Evolutionary conservation across 148 eudicot species (phyloP).

Genomic region (Spergularia marina): DNA sequence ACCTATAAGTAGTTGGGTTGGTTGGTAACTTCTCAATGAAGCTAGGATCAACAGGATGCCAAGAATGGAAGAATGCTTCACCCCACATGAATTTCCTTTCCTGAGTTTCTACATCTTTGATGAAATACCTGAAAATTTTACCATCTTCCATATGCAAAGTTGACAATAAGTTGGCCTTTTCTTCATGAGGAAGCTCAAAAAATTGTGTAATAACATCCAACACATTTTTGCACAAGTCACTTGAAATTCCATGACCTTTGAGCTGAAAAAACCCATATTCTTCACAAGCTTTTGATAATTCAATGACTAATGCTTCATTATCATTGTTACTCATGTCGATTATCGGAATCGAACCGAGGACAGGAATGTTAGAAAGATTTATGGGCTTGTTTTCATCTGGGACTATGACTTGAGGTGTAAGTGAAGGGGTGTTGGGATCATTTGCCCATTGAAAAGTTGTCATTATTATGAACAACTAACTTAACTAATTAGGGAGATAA

Average conservation of each 20-base stretch:
- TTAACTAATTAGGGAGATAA: not conserved
- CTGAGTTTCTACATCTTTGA: slow-evolving; percentile 19
- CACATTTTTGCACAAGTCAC: slow-evolving; percentile 23
- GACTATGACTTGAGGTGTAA: slow-evolving; percentile 25
- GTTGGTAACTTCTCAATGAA: slow-evolving; percentile 18
- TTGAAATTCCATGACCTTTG: slow-evolving; percentile 37
- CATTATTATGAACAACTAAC: not conserved
- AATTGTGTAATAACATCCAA: slow-evolving; percentile 28
- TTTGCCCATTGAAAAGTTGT: slow-evolving; percentile 28
- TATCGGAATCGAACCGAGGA: slow-evolving; percentile 8
- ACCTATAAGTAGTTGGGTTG: slow-evolving; percentile 26
- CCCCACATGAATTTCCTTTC: slow-evolving; percentile 29
- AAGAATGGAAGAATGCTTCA: slow-evolving; percentile 32
- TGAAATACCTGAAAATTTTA: slow-evolving; percentile 26
- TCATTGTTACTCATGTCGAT: slow-evolving; percentile 22
- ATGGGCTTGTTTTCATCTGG: slow-evolving; percentile 26
- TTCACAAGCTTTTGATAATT: slow-evolving; percentile 32
- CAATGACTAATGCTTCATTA: slow-evolving; percentile 4
- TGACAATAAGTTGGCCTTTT: slow-evolving; percentile 22
- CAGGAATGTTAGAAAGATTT: not conserved
- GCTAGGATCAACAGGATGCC: slow-evolving; percentile 24
- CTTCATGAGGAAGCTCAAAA: slow-evolving; percentile 29
- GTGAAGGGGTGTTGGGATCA: slow-evolving; percentile 20
- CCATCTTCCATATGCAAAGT: slow-evolving; percentile 26
- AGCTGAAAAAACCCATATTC: slow-evolving; percentile 38